Evolutionary conservation across 768 basidiomycete genomes (phyloP).

Genomic region (Russula earlei): DNA sequence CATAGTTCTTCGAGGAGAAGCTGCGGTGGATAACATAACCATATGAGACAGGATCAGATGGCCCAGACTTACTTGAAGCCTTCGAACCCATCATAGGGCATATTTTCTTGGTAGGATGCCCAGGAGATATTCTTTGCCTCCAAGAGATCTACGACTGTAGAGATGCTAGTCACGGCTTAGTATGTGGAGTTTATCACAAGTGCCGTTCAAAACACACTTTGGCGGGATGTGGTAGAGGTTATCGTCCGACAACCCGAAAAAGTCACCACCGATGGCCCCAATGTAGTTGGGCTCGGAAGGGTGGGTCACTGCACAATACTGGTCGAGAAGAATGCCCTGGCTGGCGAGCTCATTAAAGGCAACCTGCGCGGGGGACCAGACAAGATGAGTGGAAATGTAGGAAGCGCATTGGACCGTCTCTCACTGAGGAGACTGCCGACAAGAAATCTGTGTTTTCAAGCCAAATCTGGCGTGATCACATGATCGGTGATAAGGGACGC

Average conservation of each 20-base stretch:
- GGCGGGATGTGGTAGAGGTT: conserved; percentile 24
- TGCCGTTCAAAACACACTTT: conserved; percentile 16
- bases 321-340: conserved; percentile 38
- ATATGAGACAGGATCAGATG: background rate
- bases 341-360: conserved; percentile 33
- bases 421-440: conserved; percentile 23
- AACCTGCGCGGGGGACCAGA: conserved; percentile 20
- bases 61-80: conserved; percentile 17
- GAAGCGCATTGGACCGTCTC: no score
- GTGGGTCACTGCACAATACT: conserved; percentile 44
- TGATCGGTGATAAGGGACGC: no score
- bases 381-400: background rate
- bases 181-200: background rate
- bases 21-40: conserved; percentile 19
- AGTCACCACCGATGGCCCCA: conserved; percentile 43
- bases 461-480: conserved; percentile 35
- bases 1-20: conserved; percentile 31
- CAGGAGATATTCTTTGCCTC: conserved; percentile 49
- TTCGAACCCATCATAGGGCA: conserved; percentile 41
- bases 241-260: conserved; percentile 41
- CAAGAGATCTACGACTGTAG: conserved; percentile 50
- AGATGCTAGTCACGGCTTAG: conserved; percentile 24
- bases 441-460: conserved; percentile 54
- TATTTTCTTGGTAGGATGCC: conserved; percentile 52
- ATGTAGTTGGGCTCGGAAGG: conserved; percentile 57